Conservation (phyloP, 1,284 basidiomycete genomes). For the Ceratobasidium sp. region DNA sequence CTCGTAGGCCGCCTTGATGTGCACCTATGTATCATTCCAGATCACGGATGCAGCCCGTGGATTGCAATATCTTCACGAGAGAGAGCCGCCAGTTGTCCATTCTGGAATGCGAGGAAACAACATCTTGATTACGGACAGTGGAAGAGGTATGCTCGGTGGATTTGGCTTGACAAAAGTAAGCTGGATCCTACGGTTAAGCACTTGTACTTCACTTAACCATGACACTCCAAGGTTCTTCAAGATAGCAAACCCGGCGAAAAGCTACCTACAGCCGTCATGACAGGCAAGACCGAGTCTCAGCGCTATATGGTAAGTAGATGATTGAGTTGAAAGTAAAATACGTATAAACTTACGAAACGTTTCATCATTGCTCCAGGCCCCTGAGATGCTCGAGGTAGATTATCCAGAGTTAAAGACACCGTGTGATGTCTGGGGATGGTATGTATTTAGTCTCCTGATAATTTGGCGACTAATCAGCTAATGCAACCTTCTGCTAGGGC, state of each 20-base stretch:
- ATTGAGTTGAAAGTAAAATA: background rate
- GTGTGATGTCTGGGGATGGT: conserved; percentile 35
- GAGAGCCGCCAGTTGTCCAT: conserved; percentile 29
- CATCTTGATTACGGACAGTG: conserved; percentile 33
- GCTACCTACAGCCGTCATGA: conserved; percentile 27
- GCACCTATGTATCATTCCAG: background rate
- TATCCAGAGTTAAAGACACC: conserved; percentile 7
- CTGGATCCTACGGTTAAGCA: no score
- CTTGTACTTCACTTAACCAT: no score
- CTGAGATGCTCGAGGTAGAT: conserved; percentile 28
- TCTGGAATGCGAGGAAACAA: conserved; percentile 34
- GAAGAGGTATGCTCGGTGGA: conserved; percentile 28
- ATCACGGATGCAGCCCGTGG: conserved; percentile 30
- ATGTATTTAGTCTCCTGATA: no score
- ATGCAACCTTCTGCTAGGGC: background rate
- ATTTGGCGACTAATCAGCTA: no score
- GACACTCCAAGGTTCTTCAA: background rate
- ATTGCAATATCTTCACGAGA: conserved; percentile 33
- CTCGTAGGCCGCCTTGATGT: background rate
- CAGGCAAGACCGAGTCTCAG: conserved; percentile 34
- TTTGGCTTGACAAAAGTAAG: conserved; percentile 32
- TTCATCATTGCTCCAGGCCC: background rate
- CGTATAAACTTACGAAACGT: background rate
- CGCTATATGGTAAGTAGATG: conserved; percentile 29
- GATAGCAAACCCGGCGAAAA: background rate